A percentile compares a stretch with the other conserved stretches of the same genome.
Conservation (phyloP, 2,329 filamentous ascomycete genomes). For the Beauveria bassiana region DNA sequence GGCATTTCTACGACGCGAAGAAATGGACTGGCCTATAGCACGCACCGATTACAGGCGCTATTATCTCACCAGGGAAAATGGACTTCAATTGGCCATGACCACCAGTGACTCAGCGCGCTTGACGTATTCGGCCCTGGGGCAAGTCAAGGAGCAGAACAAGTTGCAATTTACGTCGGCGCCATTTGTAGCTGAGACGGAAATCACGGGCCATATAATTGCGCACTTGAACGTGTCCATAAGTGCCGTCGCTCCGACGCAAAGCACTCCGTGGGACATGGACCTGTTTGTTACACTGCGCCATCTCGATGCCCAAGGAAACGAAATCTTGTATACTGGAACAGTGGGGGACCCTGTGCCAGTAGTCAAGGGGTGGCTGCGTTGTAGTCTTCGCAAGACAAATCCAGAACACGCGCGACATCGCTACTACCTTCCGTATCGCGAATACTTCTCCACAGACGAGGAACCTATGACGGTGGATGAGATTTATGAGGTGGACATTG, state of each 20-base stretch:
- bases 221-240: slow-evolving; percentile 58
- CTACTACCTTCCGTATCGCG: slow-evolving; percentile 39
- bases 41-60: slow-evolving; percentile 53
- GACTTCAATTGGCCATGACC: neutral
- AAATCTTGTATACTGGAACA: slow-evolving; percentile 58
- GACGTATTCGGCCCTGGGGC: neutral
- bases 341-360: slow-evolving; percentile 56
- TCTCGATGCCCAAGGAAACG: slow-evolving; percentile 43
- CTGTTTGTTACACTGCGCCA: slow-evolving; percentile 57
- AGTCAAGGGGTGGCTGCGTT: slow-evolving; percentile 57
- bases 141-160: neutral
- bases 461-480: slow-evolving; percentile 45
- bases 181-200: slow-evolving; percentile 57
- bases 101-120: neutral
- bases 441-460: slow-evolving; percentile 51
- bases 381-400: slow-evolving; percentile 47
- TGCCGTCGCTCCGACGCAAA: slow-evolving; percentile 34
- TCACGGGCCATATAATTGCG: slow-evolving; percentile 60
- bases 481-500: slow-evolving; percentile 52
- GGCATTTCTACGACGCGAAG: slow-evolving; percentile 35
- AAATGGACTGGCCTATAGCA: slow-evolving; percentile 60
- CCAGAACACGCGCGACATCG: slow-evolving; percentile 29
- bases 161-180: slow-evolving; percentile 50
- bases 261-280: slow-evolving; percentile 45
- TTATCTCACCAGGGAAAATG: neutral